Evolutionary conservation across 2,329 filamentous ascomycete genomes (phyloP), one percentile per base, ranked within the genome.

Genomic region (Trichoderma harzianum): DNA sequence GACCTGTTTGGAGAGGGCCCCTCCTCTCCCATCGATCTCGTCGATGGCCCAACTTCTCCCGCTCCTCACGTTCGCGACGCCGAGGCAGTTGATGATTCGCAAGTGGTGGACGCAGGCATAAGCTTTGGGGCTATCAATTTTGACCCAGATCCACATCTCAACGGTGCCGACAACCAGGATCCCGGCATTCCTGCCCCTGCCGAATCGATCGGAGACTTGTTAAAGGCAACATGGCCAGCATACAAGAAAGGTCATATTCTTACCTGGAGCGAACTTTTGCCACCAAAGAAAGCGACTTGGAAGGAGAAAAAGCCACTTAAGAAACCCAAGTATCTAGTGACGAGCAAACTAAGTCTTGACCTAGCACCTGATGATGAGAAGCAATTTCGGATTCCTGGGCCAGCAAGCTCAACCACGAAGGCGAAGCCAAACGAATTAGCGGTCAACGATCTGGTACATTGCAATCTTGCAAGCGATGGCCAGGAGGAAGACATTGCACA

Each of bases 291-390:
- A 76, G 92, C 94, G 1, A 87, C 90, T 69, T 95, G 93, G 81
- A 87, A 92, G 73, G 91, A 92, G 71, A 96, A 97, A 81, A 89
- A 90, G 51, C 94, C 95, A 0, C 75, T 86, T 1, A 97, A 94
- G 81, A 91, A 90, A 53, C 93, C 94, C 0, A 96, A 95, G 81
- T 86, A 93, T 18, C 86, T 98, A 4, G 88, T 94, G 6, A 94
- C 94, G 0, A 95, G 92, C 24, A 99, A 99, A 81, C 87, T 97
- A 71, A 94, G 90, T 73, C 86, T 99, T 16, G 96, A 99, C 73
- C 84, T 98, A 39, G 92, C 93, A 3, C 87, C 89, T 61, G 96
- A 98, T 76, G 93, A 97, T 75, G 93, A 97, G 80, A 94, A 94
- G 76, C 86, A 88, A 30, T 99, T 98, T 79, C 90, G 91, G 70